These are phyloP conservation scores for Chrysosporium queenslandicum DNA, from an alignment of 2,329 filamentous ascomycete species.

Conservation along the genomic window DNA sequence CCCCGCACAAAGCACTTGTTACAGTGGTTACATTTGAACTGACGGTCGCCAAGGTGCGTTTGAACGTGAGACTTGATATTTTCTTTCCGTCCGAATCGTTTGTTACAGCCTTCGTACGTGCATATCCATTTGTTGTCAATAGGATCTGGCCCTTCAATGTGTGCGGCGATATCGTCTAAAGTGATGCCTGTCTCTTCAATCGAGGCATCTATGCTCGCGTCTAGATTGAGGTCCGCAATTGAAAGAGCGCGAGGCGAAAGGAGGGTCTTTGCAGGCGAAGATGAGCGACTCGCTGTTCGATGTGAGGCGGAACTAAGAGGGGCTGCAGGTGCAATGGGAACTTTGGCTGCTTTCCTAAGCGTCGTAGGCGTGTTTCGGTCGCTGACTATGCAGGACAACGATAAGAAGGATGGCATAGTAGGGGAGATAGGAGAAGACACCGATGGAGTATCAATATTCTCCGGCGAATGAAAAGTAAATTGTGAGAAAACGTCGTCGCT, in stretches of 20 bases:
- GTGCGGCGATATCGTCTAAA: slow-evolving; percentile 68
- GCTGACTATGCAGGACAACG: slow-evolving; percentile 45
- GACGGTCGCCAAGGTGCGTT: slow-evolving; percentile 91
- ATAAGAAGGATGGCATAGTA: slow-evolving; percentile 42
- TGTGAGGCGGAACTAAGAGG: slow-evolving; percentile 21
- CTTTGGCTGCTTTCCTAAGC: slow-evolving; percentile 20
- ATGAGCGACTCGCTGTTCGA: slow-evolving; percentile 13
- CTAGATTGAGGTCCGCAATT: slow-evolving; percentile 42
- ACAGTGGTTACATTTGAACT: slow-evolving; percentile 88
- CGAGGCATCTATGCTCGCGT: slow-evolving; percentile 50
- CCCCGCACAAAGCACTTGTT: slow-evolving; percentile 93
- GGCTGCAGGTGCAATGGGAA: slow-evolving; percentile 25
- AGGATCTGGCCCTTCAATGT: slow-evolving; percentile 62
- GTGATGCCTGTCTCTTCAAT: slow-evolving; percentile 74
- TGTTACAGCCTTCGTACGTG: slow-evolving; percentile 66
- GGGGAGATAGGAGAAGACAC: slow-evolving; percentile 31
- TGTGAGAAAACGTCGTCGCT: slow-evolving; percentile 16
- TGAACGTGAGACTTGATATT: slow-evolving; percentile 98
- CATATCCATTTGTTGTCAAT: slow-evolving; percentile 72
- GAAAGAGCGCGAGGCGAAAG: slow-evolving; percentile 37
- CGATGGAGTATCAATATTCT: slow-evolving; percentile 20
- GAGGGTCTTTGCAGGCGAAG: slow-evolving; percentile 28
- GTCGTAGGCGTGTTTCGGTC: slow-evolving; percentile 25
- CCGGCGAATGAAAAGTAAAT: slow-evolving; percentile 14
- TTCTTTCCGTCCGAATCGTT: slow-evolving; percentile 91